Percentiles rank a stretch among this genome's conserved stretches.
phyloP scores from a whole-genome alignment of 2,329 filamentous ascomycete genomes.

The Sporothrix protearum region DNA sequence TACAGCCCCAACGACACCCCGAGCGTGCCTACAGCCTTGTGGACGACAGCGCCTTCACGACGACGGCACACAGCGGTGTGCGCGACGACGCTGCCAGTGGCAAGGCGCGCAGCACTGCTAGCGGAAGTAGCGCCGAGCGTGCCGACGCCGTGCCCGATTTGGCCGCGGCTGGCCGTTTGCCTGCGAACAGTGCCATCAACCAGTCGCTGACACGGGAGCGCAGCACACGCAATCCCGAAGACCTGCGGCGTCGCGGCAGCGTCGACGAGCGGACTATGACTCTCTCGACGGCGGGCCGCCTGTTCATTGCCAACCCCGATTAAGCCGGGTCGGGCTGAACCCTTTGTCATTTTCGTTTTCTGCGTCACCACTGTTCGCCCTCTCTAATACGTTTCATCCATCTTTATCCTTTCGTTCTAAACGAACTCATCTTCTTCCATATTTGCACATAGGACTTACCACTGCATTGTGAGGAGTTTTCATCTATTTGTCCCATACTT shows the following conservation, averaged over 20 bases:
- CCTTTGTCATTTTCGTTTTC: neutral
- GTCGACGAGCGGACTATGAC: constrained; percentile 80
- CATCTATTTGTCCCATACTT: neutral
- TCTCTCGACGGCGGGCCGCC: constrained; percentile 64
- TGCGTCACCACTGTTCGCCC: neutral
- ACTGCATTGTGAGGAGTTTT: constrained; percentile 16
- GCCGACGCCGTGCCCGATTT: constrained; percentile 60
- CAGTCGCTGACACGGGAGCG: constrained; percentile 60
- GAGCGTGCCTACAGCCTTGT: constrained; percentile 53
- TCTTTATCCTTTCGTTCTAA: neutral
- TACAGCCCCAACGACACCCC: constrained; percentile 56
- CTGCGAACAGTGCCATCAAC: constrained; percentile 57
- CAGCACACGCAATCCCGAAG: constrained; percentile 64
- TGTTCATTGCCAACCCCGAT: constrained; percentile 86
- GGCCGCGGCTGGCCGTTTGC: constrained; percentile 47
- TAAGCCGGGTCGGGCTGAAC: constrained; percentile 34
- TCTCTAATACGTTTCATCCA: neutral
- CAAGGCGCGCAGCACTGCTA: constrained; percentile 50
- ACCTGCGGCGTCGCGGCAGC: constrained; percentile 71
- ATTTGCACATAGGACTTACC: neutral
- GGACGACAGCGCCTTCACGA: constrained; percentile 28
- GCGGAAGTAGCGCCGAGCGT: constrained; percentile 57
- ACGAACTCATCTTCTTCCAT: neutral
- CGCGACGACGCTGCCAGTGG: constrained; percentile 46
- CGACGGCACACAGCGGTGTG: constrained; percentile 17